phyloP scores from a whole-genome alignment of 1,284 basidiomycete species.

The Irpex sp. region DNA sequence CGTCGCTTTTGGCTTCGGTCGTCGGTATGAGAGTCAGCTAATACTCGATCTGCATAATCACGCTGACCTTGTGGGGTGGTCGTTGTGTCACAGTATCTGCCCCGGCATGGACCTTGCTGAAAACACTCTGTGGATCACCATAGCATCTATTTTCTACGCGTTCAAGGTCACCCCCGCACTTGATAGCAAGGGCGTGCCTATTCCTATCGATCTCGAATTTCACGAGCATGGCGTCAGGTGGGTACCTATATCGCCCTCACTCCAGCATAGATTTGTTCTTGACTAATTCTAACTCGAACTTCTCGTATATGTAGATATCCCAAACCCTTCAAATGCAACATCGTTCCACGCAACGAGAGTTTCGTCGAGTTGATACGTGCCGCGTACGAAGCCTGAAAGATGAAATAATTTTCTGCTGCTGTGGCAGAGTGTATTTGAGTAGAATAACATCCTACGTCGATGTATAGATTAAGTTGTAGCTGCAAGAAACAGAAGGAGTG shows the following conservation, averaged over 20 bases:
- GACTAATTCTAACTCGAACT: not conserved
- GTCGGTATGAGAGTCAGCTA: not conserved
- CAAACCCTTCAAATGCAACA: constrained; percentile 1
- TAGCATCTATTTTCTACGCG: constrained; percentile 35
- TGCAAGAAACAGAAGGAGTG: too few species aligned
- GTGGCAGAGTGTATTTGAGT: not conserved
- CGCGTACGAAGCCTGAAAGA: not conserved
- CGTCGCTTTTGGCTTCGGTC: constrained; percentile 13
- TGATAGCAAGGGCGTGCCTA: constrained; percentile 29
- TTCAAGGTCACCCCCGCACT: constrained; percentile 35
- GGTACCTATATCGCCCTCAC: not conserved
- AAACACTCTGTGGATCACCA: constrained; percentile 7
- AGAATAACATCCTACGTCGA: too few species aligned
- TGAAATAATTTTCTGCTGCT: not conserved
- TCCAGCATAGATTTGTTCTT: not conserved
- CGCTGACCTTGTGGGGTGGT: too few species aligned
- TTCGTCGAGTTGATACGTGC: not conserved
- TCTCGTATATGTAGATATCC: not conserved
- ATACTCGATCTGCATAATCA: not conserved
- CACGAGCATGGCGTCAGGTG: not conserved
- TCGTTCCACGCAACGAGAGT: not conserved
- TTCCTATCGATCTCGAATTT: constrained; percentile 1
- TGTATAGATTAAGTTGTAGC: too few species aligned
- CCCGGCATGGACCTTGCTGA: constrained; percentile 1
- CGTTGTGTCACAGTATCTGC: not conserved